Percentiles rank a stretch among this genome's conserved stretches.
Evolutionary conservation across 495 filamentous ascomycete genomes (phyloP).

Genomic region (Xylaria bambusicola): DNA sequence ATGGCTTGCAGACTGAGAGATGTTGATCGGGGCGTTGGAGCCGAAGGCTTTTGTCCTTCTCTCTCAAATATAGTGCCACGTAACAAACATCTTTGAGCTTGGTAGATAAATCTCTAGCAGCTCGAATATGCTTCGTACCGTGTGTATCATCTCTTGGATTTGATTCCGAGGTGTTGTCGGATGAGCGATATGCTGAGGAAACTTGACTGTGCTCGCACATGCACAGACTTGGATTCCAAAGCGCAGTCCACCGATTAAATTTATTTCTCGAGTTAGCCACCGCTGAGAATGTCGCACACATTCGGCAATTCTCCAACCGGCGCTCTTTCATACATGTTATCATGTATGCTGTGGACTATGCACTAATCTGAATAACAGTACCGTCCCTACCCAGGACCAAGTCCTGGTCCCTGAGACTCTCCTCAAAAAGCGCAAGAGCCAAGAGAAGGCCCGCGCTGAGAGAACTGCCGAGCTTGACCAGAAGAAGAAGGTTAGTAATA

Average conservation of each 20-base stretch:
- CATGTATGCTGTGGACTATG: slow-evolving; percentile 64
- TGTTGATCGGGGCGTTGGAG: slow-evolving; percentile 73
- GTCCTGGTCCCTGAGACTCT: slow-evolving; percentile 96
- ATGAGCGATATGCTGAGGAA: slow-evolving; percentile 55
- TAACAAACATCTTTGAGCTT: slow-evolving; percentile 29
- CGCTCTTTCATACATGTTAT: slow-evolving; percentile 64
- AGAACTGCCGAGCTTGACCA: slow-evolving; percentile 74
- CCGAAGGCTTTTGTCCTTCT: slow-evolving; percentile 71
- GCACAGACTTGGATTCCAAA: slow-evolving; percentile 8
- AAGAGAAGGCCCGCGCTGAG: slow-evolving; percentile 96
- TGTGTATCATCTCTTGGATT: slow-evolving; percentile 52
- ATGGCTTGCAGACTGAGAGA: slow-evolving; percentile 52
- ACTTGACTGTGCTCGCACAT: background rate
- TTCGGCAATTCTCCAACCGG: slow-evolving; percentile 87
- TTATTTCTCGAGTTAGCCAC: slow-evolving; percentile 78
- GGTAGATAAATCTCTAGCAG: background rate
- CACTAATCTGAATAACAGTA: slow-evolving; percentile 65
- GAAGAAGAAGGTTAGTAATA: slow-evolving; percentile 80
- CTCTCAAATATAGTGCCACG: slow-evolving; percentile 83
- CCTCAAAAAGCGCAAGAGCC: slow-evolving; percentile 99
- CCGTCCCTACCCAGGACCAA: slow-evolving; percentile 85
- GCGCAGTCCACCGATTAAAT: slow-evolving; percentile 76
- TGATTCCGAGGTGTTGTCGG: slow-evolving; percentile 76
- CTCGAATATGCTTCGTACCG: background rate
- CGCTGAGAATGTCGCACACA: slow-evolving; percentile 82